phyloP scores from a whole-genome alignment of 228 moss, liverwort and hornwort genomes.

The Sphagnum magellanicum region DNA sequence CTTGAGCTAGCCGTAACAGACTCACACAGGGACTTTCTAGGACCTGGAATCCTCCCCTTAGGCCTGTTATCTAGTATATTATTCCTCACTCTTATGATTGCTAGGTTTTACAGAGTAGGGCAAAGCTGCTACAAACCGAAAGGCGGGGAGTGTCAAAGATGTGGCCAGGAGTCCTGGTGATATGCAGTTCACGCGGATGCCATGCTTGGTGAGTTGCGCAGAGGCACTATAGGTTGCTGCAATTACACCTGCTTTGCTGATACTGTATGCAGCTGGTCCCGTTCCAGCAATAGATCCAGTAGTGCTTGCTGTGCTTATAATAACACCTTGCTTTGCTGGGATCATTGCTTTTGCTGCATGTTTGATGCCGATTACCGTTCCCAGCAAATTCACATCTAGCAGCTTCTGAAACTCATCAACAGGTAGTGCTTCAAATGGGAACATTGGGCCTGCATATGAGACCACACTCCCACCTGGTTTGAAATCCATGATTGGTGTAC shows the following conservation, averaged over 20 bases:
- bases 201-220: conserved; percentile 7
- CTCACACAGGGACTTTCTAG: too few relatives aligned
- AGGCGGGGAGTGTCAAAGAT: neutral
- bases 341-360: conserved; percentile 19
- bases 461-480: neutral
- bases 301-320: conserved; percentile 10
- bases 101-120: too few relatives aligned
- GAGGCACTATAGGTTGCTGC: conserved; percentile 8
- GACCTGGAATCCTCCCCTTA: too few relatives aligned
- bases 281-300: conserved; percentile 3
- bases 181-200: conserved; percentile 15
- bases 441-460: neutral
- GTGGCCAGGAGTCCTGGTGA: conserved; percentile 7
- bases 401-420: conserved; percentile 10
- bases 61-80: too few relatives aligned
- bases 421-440: neutral
- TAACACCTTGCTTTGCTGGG: conserved; percentile 10
- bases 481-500: neutral
- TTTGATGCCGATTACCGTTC: conserved; percentile 12
- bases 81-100: neutral
- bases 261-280: conserved; percentile 6
- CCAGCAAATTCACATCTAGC: conserved; percentile 9
- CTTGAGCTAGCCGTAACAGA: too few relatives aligned
- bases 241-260: conserved; percentile 9
- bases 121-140: neutral